phyloP scores from a whole-genome alignment of 2,329 filamentous ascomycete species.

The Xylaria polymorpha region DNA sequence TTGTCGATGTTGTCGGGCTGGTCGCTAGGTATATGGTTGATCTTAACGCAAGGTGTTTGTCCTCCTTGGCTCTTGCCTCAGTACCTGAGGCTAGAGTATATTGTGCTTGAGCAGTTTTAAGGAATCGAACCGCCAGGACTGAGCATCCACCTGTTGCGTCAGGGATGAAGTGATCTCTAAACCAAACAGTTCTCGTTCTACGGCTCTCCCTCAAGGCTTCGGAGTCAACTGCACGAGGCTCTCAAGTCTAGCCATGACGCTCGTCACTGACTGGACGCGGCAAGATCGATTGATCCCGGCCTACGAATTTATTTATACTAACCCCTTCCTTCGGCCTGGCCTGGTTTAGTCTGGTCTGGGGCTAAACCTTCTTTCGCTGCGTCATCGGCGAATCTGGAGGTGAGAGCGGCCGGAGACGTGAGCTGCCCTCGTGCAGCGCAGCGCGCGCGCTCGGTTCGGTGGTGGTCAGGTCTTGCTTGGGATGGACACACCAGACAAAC shows the following conservation, averaged over 20 bases:
- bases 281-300: not conserved
- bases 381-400: not conserved
- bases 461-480: not conserved
- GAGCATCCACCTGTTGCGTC: not conserved
- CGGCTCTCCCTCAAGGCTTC: not conserved
- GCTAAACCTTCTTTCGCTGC: not conserved
- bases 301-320: conserved; percentile 16
- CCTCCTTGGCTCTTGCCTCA: not conserved
- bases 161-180: not conserved
- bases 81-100: not conserved
- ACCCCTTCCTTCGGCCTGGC: not conserved
- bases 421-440: conserved; percentile 6
- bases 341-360: too few relatives aligned
- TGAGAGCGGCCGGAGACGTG: not conserved
- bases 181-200: not conserved
- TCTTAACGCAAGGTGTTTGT: not conserved
- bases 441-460: conserved; percentile 1
- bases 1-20: not conserved
- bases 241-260: not conserved
- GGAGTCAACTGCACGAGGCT: not conserved
- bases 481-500: conserved; percentile 1
- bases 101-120: not conserved
- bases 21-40: not conserved
- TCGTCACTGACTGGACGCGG: not conserved
- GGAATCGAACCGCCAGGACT: not conserved